Evolutionary conservation across 106 monocot genomes (phyloP), one percentile per base, ranked within the genome.

Genomic region (Alisma plantagoaquatica): DNA sequence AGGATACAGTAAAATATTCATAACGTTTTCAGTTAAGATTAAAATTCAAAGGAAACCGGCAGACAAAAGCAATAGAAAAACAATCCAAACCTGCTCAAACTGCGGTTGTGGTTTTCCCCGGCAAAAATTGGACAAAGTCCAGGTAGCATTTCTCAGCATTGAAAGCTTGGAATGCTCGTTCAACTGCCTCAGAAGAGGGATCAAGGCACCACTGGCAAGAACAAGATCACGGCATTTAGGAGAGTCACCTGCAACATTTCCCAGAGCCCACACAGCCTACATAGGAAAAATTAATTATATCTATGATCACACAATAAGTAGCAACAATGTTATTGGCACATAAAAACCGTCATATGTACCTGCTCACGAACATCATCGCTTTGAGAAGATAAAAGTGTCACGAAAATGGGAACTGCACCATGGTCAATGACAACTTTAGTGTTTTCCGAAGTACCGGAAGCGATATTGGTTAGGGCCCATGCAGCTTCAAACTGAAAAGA

Each of bases 121-220:
- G 60, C 81, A 82, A 46, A 82, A 76, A 43, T 82, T 82, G 21
- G 81, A 82, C 22, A 82, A 33, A n/a, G 76, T 76, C 81, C 81
- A 82, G 0, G 81, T 76, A 17, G 81, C 81, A 69, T 73, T 76
- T 44, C 81, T 73, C 30, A 82, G 46, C 81, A 82, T 73, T 21
- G 81, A 82, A 5, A 76, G 69, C 33, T 82, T 82, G 1, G 73
- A 64, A 53, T 82, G 63, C 64, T 82, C 81, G 33, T 76, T 76
- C 50, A 82, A 42, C 56, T 76, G 76, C 12, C 64, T 64, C 16
- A 76, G 56, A 10, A 82, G 61, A 29, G 81, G 76, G 16, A 65
- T 5, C 44, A 82, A 53, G 2, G 81, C 76, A 21, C 81, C 81
- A 73, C 61, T 43, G 1, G 45, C 23, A 28, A 82, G 81, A 22